phyloP scores from a whole-genome alignment of 75 land plant genomes.

The Azolla pinnata region DNA sequence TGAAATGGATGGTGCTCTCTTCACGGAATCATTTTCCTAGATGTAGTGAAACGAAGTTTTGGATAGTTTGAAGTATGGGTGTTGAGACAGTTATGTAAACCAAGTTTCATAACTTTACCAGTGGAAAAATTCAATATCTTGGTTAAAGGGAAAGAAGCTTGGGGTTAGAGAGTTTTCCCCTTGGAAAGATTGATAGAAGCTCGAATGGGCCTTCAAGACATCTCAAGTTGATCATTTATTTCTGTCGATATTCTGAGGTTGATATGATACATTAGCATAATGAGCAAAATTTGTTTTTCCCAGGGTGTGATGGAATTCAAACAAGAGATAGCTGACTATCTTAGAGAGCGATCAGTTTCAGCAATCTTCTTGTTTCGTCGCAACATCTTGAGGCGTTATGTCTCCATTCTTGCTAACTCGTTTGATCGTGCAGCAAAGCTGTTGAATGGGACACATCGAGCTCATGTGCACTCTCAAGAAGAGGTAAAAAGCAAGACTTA shows the following conservation, averaged over 20 bases:
- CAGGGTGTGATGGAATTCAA: constrained; percentile 74
- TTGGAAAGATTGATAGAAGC: too few relatives aligned
- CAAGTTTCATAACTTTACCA: too few relatives aligned
- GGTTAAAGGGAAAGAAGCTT: too few relatives aligned
- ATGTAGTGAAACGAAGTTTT: neutral
- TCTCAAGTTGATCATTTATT: neutral
- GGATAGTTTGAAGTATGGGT: neutral
- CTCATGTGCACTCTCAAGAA: constrained; percentile 71
- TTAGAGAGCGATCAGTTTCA: constrained; percentile 49
- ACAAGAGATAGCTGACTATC: constrained; percentile 57
- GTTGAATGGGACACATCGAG: constrained; percentile 77
- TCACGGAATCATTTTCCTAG: neutral
- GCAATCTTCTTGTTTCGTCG: constrained; percentile 59
- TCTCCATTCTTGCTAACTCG: constrained; percentile 69
- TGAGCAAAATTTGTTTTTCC: too few relatives aligned
- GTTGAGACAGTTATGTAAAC: too few relatives aligned
- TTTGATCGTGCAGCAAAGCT: constrained; percentile 57
- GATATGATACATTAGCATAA: neutral
- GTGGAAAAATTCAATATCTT: too few relatives aligned
- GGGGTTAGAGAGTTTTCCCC: too few relatives aligned
- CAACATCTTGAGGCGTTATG: constrained; percentile 54
- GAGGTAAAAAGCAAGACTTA: too few relatives aligned
- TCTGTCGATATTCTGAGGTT: neutral
- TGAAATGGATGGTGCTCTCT: neutral
- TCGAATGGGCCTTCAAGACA: too few relatives aligned